Evolutionary conservation across 2,329 filamentous ascomycete species (phyloP).

Genomic region (Helotiales sp.): DNA sequence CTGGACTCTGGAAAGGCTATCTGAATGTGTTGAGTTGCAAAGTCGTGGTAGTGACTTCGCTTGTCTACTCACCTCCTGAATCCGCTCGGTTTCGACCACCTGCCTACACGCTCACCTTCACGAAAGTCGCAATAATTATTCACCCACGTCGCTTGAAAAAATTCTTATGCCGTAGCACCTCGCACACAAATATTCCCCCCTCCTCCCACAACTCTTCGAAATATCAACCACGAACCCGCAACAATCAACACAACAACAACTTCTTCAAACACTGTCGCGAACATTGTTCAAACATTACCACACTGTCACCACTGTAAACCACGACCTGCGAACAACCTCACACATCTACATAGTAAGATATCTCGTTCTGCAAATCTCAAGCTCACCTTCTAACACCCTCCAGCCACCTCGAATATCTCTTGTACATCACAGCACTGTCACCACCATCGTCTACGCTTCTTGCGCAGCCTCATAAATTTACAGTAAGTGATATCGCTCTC

Average conservation of each 20-base stretch:
- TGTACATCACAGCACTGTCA: too few relatives aligned
- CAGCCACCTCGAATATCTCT: too few relatives aligned
- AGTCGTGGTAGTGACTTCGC: neutral
- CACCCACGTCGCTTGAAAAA: neutral
- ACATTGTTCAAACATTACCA: too few relatives aligned
- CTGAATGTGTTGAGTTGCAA: neutral
- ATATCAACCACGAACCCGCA: neutral
- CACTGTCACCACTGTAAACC: too few relatives aligned
- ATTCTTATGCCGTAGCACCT: neutral
- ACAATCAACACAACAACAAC: neutral
- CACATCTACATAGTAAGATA: too few relatives aligned
- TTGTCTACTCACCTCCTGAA: too few relatives aligned
- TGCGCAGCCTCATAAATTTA: too few relatives aligned
- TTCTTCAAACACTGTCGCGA: neutral
- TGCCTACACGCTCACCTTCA: neutral
- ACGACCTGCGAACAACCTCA: too few relatives aligned
- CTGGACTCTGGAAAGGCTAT: neutral
- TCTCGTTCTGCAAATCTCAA: too few relatives aligned
- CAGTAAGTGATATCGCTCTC: too few relatives aligned
- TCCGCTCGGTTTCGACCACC: neutral
- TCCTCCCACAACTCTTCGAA: neutral
- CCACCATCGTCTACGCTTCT: too few relatives aligned
- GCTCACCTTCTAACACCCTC: too few relatives aligned
- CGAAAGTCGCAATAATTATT: neutral
- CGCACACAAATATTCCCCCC: neutral